phyloP scores from a whole-genome alignment of 495 filamentous ascomycete species.

The Alectoria sarmentosa region DNA sequence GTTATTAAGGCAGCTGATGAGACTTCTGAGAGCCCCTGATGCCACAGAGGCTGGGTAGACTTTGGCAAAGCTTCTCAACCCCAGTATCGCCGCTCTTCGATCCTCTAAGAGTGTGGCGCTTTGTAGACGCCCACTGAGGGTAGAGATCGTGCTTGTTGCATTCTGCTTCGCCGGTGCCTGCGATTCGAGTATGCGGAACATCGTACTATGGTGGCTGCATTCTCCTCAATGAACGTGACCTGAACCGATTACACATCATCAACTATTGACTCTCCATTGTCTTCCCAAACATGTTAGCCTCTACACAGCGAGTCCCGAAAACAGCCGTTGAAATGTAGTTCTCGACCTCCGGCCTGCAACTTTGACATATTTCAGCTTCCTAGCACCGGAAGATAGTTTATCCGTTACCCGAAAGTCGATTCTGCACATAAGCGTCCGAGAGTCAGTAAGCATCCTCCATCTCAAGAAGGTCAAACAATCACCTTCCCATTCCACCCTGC shows the following conservation, averaged over 20 bases:
- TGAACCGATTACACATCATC: neutral
- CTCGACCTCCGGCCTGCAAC: too few relatives aligned
- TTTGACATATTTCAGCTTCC: too few relatives aligned
- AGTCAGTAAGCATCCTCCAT: too few relatives aligned
- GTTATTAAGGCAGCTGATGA: constrained; percentile 77
- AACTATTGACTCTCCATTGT: constrained; percentile 3
- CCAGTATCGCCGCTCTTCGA: constrained; percentile 84
- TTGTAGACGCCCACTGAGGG: constrained; percentile 75
- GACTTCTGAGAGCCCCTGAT: constrained; percentile 74
- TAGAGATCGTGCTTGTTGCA: constrained; percentile 86
- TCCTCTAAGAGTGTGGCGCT: constrained; percentile 90
- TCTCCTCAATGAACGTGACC: neutral
- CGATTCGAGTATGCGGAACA: constrained; percentile 81
- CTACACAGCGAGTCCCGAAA: too few relatives aligned
- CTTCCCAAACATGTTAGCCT: too few relatives aligned
- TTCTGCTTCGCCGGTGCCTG: constrained; percentile 93
- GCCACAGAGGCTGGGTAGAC: constrained; percentile 95
- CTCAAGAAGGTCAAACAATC: neutral
- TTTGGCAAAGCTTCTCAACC: constrained; percentile 90
- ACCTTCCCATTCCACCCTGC: neutral
- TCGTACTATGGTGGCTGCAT: constrained; percentile 29
- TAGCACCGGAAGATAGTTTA: neutral
- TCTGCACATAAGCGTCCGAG: neutral
- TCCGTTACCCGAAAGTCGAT: neutral
- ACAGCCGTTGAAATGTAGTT: too few relatives aligned